phyloP scores from a whole-genome alignment of 2,329 filamentous ascomycete genomes.

The Cladosporium oxysporum region DNA sequence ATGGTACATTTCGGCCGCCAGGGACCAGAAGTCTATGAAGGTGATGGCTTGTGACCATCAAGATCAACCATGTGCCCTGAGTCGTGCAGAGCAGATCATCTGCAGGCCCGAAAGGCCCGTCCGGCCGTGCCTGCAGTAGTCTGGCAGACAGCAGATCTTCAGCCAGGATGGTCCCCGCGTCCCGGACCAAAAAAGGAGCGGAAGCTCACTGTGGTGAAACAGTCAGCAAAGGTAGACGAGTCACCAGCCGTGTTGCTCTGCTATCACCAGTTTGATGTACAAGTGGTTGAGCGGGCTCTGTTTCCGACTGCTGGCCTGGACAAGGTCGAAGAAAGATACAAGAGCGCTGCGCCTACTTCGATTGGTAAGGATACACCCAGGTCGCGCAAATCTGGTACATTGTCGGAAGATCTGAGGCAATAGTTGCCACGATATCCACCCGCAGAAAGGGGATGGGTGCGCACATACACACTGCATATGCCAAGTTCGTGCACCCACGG shows the following conservation, averaged over 20 bases:
- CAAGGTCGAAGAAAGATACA: not conserved
- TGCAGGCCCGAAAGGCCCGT: constrained; percentile 9
- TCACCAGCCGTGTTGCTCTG: not conserved
- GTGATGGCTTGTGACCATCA: not conserved
- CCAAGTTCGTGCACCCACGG: not conserved
- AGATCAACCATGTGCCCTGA: constrained; percentile 6
- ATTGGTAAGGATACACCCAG: not conserved
- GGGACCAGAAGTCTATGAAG: not conserved
- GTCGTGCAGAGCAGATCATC: not conserved
- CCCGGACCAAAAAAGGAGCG: not conserved
- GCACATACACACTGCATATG: not conserved
- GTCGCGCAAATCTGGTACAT: not conserved
- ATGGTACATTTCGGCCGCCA: not conserved
- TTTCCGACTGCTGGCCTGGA: not conserved
- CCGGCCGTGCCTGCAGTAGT: constrained; percentile 8
- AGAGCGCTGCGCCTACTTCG: not conserved
- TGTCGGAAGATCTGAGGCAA: not conserved
- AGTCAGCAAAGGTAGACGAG: constrained; percentile 2
- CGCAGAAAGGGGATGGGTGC: not conserved
- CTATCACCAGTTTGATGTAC: not conserved
- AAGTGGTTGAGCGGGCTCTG: not conserved
- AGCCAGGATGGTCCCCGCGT: constrained; percentile 17
- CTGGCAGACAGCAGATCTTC: constrained; percentile 9
- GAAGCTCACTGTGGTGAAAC: constrained; percentile 4
- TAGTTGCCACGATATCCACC: not conserved